phyloP scores from a whole-genome alignment of 1,284 basidiomycete genomes.

The Pseudozyma hubeiensis region DNA sequence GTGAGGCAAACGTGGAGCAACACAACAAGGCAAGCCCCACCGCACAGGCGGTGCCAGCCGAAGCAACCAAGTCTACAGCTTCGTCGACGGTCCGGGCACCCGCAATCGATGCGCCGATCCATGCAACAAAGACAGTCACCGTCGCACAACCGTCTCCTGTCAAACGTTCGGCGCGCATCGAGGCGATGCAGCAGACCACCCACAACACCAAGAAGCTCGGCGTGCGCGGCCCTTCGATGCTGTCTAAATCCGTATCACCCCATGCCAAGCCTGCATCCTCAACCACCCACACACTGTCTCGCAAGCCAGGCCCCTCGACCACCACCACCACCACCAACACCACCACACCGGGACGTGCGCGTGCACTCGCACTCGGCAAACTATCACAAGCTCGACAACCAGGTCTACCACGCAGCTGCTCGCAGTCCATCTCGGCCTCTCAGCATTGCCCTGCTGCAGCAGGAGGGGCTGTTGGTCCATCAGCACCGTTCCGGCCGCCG shows the following conservation, averaged over 20 bases:
- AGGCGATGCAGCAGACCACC: conserved; percentile 42
- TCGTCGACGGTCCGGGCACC: not conserved
- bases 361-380: conserved; percentile 20
- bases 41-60: not conserved
- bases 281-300: not conserved
- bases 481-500: conserved; percentile 42
- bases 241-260: conserved; percentile 24
- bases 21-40: not conserved
- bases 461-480: conserved; percentile 6
- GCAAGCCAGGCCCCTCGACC: not conserved
- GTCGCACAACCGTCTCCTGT: conserved; percentile 21
- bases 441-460: not conserved
- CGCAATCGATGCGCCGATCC: not conserved
- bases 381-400: conserved; percentile 46
- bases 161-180: conserved; percentile 43
- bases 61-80: not conserved
- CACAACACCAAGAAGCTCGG: conserved; percentile 35
- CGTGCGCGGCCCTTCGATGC: conserved; percentile 28
- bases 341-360: conserved; percentile 1
- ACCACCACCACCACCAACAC: not conserved
- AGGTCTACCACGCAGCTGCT: conserved; percentile 34
- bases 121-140: not conserved
- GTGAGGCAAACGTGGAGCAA: not conserved
- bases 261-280: conserved; percentile 15
- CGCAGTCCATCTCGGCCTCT: conserved; percentile 12